phyloP scores from a whole-genome alignment of 169 alveolate genomes.

The Plasmodium malariae region DNA sequence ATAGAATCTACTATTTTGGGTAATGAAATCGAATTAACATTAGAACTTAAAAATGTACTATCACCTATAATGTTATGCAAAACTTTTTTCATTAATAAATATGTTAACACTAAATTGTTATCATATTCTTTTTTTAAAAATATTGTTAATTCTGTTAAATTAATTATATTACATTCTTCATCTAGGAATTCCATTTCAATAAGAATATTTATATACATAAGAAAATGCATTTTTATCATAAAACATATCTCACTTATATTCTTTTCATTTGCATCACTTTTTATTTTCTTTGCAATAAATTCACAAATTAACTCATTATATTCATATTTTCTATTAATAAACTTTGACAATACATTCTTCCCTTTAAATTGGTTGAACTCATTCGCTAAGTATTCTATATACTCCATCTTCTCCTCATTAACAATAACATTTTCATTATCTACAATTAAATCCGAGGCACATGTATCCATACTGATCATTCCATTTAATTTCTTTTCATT shows the following conservation, averaged over 20 bases:
- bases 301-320: constrained; percentile 61
- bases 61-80: constrained; percentile 63
- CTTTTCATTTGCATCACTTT: background rate
- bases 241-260: constrained; percentile 53
- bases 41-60: constrained; percentile 21
- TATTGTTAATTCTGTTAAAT: constrained; percentile 82
- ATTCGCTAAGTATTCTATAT: background rate
- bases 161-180: constrained; percentile 78
- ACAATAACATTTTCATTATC: background rate
- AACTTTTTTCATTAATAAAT: constrained; percentile 55
- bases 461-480: background rate
- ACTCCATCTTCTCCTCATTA: background rate
- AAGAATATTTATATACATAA: constrained; percentile 79
- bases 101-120: constrained; percentile 79
- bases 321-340: constrained; percentile 66
- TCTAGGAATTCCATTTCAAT: constrained; percentile 82
- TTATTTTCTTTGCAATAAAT: constrained; percentile 10
- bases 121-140: constrained; percentile 80
- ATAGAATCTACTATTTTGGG: constrained; percentile 45
- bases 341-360: constrained; percentile 16
- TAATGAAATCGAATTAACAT: constrained; percentile 27
- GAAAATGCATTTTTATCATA: constrained; percentile 62
- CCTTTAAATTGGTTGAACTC: constrained; percentile 56
- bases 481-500: background rate
- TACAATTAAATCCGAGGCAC: background rate